These are phyloP conservation scores for Gossypium schwendimanii DNA, from an alignment of 441 rosid species.

Conservation along the genomic window DNA sequence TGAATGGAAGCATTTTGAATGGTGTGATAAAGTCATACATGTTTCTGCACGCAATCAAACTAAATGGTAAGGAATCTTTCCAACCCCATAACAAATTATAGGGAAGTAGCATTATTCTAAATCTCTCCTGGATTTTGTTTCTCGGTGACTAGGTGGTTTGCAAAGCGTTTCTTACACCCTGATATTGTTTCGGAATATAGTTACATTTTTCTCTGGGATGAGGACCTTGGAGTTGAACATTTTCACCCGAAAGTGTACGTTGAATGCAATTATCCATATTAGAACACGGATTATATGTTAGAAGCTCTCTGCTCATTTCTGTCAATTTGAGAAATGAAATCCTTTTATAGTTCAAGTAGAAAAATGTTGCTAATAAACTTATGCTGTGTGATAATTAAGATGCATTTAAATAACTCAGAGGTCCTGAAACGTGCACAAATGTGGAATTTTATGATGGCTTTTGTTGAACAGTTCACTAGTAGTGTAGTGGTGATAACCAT, in stretches of 20 bases:
- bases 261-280: neutral
- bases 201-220: conserved; percentile 73
- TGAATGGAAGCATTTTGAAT: conserved; percentile 46
- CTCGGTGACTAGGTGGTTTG: conserved; percentile 56
- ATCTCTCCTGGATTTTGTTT: conserved; percentile 4
- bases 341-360: neutral
- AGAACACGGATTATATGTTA: neutral
- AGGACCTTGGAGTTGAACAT: conserved; percentile 69
- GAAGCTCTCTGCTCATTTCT: neutral
- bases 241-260: conserved; percentile 48
- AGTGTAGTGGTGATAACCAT: neutral
- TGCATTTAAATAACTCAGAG: neutral
- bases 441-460: neutral
- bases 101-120: neutral
- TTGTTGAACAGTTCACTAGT: neutral
- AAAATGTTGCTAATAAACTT: neutral
- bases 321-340: neutral
- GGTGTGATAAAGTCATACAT: conserved; percentile 48
- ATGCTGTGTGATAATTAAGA: neutral
- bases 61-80: conserved; percentile 41
- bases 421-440: neutral
- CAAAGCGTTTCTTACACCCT: conserved; percentile 75
- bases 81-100: neutral
- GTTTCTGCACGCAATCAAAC: conserved; percentile 66
- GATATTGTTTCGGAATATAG: conserved; percentile 53